Evolutionary conservation across 2,329 filamentous ascomycete genomes (phyloP).

Genomic region (Arthrobotrys megalospora): DNA sequence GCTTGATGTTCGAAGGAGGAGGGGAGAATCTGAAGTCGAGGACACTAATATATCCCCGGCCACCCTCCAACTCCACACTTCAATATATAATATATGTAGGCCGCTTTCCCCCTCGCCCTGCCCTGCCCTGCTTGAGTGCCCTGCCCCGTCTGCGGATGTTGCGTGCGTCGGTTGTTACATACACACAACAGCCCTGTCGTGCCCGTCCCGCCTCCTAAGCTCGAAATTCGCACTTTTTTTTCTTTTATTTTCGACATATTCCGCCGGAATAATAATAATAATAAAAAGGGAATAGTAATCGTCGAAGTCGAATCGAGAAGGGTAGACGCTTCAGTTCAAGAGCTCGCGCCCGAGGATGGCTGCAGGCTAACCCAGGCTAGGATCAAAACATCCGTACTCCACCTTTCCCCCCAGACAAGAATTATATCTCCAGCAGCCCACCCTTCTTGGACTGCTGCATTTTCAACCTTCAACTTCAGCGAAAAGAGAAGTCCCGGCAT

Average conservation of each 20-base stretch:
- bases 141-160: conserved; percentile 40
- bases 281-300: conserved; percentile 21
- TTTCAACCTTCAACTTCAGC: conserved; percentile 31
- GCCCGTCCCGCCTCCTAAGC: conserved; percentile 26
- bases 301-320: conserved; percentile 23
- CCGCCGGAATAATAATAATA: conserved; percentile 3
- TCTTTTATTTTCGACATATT: conserved; percentile 20
- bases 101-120: conserved; percentile 13
- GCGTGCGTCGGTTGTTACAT: conserved; percentile 53
- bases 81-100: conserved; percentile 13
- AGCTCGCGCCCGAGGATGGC: conserved; percentile 28
- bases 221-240: conserved; percentile 20
- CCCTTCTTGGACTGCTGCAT: conserved; percentile 4
- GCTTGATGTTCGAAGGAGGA: conserved; percentile 19
- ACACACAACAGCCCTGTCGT: conserved; percentile 46
- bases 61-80: conserved; percentile 48
- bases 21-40: conserved; percentile 15
- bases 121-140: conserved; percentile 28
- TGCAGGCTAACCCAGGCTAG: conserved; percentile 36
- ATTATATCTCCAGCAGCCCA: conserved; percentile 45
- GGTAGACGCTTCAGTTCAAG: conserved; percentile 32
- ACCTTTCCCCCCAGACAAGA: conserved; percentile 37
- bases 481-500: conserved; percentile 26
- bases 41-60: conserved; percentile 46
- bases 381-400: conserved; percentile 31